These are phyloP conservation scores for Plenodomus biglobosus DNA, from an alignment of 2,329 filamentous ascomycete species.

Conservation along the genomic window DNA sequence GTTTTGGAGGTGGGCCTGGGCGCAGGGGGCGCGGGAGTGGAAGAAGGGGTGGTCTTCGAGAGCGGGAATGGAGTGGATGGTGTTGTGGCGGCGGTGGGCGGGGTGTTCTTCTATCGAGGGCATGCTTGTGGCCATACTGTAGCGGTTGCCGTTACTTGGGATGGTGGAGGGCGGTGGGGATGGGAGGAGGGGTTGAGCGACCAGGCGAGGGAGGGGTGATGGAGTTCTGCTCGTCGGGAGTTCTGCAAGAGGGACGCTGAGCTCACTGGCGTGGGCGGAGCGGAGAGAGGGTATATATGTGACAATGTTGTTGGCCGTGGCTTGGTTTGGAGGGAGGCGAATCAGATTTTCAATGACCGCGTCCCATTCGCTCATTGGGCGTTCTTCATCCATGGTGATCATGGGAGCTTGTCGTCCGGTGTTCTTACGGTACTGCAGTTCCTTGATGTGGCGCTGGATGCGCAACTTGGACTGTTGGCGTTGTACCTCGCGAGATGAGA, in stretches of 20 bases:
- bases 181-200: constrained; percentile 36
- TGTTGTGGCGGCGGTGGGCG: constrained; percentile 13
- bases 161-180: constrained; percentile 34
- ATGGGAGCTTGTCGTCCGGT: constrained; percentile 39
- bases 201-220: constrained; percentile 19
- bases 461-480: constrained; percentile 47
- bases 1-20: not conserved
- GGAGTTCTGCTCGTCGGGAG: constrained; percentile 19
- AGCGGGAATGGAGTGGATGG: constrained; percentile 9
- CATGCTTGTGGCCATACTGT: constrained; percentile 33
- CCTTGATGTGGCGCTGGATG: constrained; percentile 47
- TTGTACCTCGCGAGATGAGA: constrained; percentile 40
- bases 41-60: constrained; percentile 27
- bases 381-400: constrained; percentile 47
- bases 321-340: constrained; percentile 20
- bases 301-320: constrained; percentile 27
- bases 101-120: constrained; percentile 38
- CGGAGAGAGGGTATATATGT: constrained; percentile 35
- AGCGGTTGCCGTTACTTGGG: constrained; percentile 25
- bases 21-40: constrained; percentile 7
- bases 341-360: constrained; percentile 37
- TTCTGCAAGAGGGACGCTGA: constrained; percentile 23
- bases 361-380: constrained; percentile 45
- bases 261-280: constrained; percentile 16
- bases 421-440: constrained; percentile 45